phyloP scores from a whole-genome alignment of 805 yeast genomes.

The Soucietia sequanensis region DNA sequence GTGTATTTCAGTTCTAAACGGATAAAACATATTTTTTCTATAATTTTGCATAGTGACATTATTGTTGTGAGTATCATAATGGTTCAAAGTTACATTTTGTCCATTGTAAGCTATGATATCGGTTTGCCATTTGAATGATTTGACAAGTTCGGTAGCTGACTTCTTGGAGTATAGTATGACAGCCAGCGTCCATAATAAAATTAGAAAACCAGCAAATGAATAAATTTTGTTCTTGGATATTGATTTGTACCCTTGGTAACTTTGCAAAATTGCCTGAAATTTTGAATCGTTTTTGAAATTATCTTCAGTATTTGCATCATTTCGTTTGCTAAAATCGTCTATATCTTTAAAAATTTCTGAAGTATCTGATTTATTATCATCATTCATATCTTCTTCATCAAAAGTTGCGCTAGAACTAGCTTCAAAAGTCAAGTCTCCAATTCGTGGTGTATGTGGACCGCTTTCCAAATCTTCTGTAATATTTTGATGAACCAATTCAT shows the following conservation, averaged over 20 bases:
- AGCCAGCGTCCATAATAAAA: conserved; percentile 26
- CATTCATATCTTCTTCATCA: too few relatives aligned
- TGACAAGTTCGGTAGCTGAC: conserved; percentile 14
- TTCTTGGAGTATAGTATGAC: conserved; percentile 26
- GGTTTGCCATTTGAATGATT: conserved; percentile 21
- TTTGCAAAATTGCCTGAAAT: too few relatives aligned
- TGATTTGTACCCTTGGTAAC: conserved; percentile 10
- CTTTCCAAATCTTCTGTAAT: too few relatives aligned
- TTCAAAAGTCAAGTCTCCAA: too few relatives aligned
- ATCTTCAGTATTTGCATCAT: too few relatives aligned
- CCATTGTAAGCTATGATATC: conserved; percentile 20
- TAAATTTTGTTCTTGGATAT: conserved; percentile 2
- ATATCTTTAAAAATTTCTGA: conserved; percentile 32
- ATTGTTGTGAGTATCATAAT: conserved; percentile 21
- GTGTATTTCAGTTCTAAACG: conserved; percentile 13
- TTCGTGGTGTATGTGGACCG: too few relatives aligned
- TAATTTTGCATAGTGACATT: conserved; percentile 28
- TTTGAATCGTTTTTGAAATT: too few relatives aligned
- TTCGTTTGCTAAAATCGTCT: conserved; percentile 15
- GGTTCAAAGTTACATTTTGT: conserved; percentile 30
- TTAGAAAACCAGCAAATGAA: neutral
- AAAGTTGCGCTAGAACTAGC: neutral
- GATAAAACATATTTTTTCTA: conserved; percentile 21
- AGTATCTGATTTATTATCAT: conserved; percentile 2
- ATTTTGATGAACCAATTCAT: conserved; percentile 22